Percentiles rank a stretch among this genome's conserved stretches.
phyloP scores from a whole-genome alignment of 2,329 filamentous ascomycete species.

The Botrytis medusae region DNA sequence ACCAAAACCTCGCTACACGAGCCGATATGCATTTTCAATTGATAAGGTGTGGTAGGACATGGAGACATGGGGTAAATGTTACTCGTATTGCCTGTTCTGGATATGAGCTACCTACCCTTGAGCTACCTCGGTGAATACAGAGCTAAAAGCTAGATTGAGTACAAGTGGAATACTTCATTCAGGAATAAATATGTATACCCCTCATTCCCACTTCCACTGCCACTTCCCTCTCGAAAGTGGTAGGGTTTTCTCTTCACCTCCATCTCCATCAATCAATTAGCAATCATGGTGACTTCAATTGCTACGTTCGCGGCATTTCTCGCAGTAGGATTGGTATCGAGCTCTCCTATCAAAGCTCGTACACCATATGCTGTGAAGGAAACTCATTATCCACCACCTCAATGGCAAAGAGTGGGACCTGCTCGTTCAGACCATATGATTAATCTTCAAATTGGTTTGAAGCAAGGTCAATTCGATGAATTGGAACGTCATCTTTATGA shows the following conservation, averaged over 20 bases:
- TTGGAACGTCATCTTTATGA: conserved; percentile 23
- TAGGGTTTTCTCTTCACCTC: background rate
- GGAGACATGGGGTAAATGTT: background rate
- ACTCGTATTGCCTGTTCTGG: background rate
- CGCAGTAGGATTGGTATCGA: conserved; percentile 10
- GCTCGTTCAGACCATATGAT: conserved; percentile 10
- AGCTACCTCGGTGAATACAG: background rate
- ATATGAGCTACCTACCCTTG: background rate
- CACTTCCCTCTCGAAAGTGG: background rate
- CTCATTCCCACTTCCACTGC: background rate
- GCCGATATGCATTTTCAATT: background rate
- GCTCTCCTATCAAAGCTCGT: conserved; percentile 22
- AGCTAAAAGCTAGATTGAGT: background rate
- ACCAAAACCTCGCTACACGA: background rate
- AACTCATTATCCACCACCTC: conserved; percentile 18
- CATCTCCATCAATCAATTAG: conserved; percentile 7
- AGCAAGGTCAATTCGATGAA: conserved; percentile 23
- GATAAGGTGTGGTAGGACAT: conserved; percentile 17
- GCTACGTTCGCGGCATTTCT: background rate
- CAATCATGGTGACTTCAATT: conserved; percentile 22
- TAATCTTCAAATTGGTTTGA: conserved; percentile 23
- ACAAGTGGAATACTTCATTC: background rate
- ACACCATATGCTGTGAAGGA: conserved; percentile 24
- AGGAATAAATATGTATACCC: background rate
- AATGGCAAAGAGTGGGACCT: conserved; percentile 21